phyloP scores from a whole-genome alignment of 2,329 filamentous ascomycete species.

The Rutstroemia sp. region DNA sequence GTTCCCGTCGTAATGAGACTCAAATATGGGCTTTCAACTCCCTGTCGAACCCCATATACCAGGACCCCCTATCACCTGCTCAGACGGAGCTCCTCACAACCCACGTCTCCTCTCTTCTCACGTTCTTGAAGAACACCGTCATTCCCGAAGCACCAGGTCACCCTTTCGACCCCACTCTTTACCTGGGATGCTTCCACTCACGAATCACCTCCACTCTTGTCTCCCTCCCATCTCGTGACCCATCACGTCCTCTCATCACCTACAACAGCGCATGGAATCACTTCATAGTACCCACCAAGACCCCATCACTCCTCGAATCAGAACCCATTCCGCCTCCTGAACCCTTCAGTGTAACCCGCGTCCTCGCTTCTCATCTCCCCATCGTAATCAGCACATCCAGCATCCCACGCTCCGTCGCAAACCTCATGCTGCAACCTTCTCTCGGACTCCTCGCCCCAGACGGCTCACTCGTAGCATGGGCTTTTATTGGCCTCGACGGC shows the following conservation, averaged over 20 bases:
- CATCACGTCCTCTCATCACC: conserved; percentile 10
- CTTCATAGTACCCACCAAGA: background rate
- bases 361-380: conserved; percentile 22
- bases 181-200: conserved; percentile 21
- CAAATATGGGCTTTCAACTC: conserved; percentile 29
- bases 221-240: conserved; percentile 10
- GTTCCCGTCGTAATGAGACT: conserved; percentile 24
- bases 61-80: conserved; percentile 9
- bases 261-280: background rate
- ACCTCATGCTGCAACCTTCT: conserved; percentile 20
- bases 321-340: conserved; percentile 8
- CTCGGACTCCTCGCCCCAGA: conserved; percentile 17
- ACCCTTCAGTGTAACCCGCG: conserved; percentile 15
- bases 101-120: conserved; percentile 14
- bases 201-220: conserved; percentile 11
- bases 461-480: conserved; percentile 23
- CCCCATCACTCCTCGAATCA: background rate
- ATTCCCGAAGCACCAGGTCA: conserved; percentile 26
- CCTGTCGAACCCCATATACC: conserved; percentile 9
- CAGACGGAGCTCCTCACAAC: conserved; percentile 5
- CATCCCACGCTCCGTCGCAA: conserved; percentile 20
- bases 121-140: conserved; percentile 16
- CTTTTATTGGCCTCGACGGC: conserved; percentile 25
- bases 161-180: conserved; percentile 23
- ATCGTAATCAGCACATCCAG: conserved; percentile 25